Conservation (phyloP, 1,284 basidiomycete genomes). For the Trichosporon coremiiforme region DNA sequence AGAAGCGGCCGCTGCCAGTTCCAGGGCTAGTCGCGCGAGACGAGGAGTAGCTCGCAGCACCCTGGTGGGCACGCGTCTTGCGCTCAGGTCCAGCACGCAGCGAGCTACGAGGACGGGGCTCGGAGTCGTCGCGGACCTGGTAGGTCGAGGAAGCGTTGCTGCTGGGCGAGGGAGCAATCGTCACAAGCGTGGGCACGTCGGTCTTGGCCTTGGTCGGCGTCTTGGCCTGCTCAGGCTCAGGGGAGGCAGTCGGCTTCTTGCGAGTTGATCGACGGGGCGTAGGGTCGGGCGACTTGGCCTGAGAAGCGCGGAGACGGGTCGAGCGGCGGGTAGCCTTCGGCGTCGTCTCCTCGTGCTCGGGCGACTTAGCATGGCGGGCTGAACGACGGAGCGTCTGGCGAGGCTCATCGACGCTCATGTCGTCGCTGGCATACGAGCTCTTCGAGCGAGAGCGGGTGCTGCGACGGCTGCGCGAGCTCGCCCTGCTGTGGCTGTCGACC, state of each 20-base stretch:
- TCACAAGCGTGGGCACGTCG: slow-evolving; percentile 44
- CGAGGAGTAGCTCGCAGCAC: slow-evolving; percentile 42
- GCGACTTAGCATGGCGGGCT: slow-evolving; percentile 11
- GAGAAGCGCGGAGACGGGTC: slow-evolving; percentile 31
- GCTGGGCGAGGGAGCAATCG: slow-evolving; percentile 49
- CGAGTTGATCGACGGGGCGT: slow-evolving; percentile 14
- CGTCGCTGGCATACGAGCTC: slow-evolving; percentile 22
- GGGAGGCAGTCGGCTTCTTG: slow-evolving; percentile 24
- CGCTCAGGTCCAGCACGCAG: slow-evolving; percentile 46
- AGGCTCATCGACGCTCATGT: slow-evolving; percentile 25
- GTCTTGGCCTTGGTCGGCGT: slow-evolving; percentile 30
- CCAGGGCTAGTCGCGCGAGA: slow-evolving; percentile 45
- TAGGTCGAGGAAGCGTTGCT: slow-evolving; percentile 28
- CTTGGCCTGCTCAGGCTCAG: slow-evolving; percentile 36
- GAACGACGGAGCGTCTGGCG: slow-evolving; percentile 18
- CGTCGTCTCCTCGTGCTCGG: slow-evolving; percentile 35
- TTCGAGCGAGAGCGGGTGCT: slow-evolving; percentile 23
- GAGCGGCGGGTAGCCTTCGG: slow-evolving; percentile 35
- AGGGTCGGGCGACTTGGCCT: slow-evolving; percentile 26
- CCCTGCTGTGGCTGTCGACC: slow-evolving; percentile 22
- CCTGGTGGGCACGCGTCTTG: slow-evolving; percentile 46
- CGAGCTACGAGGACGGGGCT: slow-evolving; percentile 43
- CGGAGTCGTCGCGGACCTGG: slow-evolving; percentile 40
- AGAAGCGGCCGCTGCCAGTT: slow-evolving; percentile 44
- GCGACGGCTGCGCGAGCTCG: slow-evolving; percentile 19